Evolutionary conservation across 2,329 filamentous ascomycete genomes (phyloP).

Genomic region (Neoascochyta sp.): DNA sequence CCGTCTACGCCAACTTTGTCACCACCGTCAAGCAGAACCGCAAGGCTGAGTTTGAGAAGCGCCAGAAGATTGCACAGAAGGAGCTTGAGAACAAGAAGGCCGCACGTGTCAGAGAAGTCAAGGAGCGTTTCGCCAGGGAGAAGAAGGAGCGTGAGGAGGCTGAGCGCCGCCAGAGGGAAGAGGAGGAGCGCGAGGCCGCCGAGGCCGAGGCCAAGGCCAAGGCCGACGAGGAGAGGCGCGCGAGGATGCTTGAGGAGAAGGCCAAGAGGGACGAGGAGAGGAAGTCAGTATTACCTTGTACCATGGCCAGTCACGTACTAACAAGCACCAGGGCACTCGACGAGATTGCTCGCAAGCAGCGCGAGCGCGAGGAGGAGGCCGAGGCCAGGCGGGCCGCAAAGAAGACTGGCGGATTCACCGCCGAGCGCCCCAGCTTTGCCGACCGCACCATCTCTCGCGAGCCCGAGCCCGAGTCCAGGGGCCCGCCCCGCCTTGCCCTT

Average conservation of each 20-base stretch:
- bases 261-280: conserved; percentile 56
- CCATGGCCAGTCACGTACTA: conserved; percentile 24
- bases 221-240: conserved; percentile 75
- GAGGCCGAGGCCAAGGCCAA: conserved; percentile 84
- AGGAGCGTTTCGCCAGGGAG: conserved; percentile 78
- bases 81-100: conserved; percentile 92
- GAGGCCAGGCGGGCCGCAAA: conserved; percentile 70
- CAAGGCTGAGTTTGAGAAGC: conserved; percentile 93
- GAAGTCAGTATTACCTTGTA: conserved; percentile 45
- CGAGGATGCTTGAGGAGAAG: conserved; percentile 69
- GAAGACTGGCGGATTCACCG: conserved; percentile 43
- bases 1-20: conserved; percentile 80
- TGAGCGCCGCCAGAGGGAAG: conserved; percentile 73
- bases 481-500: conserved; percentile 61
- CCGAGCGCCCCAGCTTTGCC: conserved; percentile 34
- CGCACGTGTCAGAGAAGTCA: conserved; percentile 80
- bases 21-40: conserved; percentile 78
- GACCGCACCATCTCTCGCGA: conserved; percentile 30
- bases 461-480: conserved; percentile 31
- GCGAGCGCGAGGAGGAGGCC: conserved; percentile 82
- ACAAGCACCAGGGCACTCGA: conserved; percentile 55
- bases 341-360: conserved; percentile 63
- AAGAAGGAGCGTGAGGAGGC: conserved; percentile 79
- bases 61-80: conserved; percentile 83
- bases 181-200: conserved; percentile 73